A percentile compares a stretch with the other conserved stretches of the same genome.
Conservation (phyloP, 192 early-diverging fungal species). For the Dispira simplex region DNA sequence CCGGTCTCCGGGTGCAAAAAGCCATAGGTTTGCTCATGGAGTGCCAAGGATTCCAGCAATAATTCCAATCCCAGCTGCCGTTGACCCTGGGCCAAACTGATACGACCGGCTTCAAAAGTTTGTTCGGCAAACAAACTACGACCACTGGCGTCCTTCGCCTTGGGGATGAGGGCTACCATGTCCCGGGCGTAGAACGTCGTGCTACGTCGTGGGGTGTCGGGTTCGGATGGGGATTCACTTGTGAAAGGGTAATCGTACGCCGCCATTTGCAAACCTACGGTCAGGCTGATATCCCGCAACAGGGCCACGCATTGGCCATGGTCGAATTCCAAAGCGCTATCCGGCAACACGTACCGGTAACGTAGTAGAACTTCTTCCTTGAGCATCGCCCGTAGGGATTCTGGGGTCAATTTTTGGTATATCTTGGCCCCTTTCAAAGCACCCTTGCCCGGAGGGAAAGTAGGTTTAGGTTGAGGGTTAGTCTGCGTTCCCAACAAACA, state of each 20-base stretch:
- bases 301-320: not conserved
- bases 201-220: slow-evolving; percentile 14
- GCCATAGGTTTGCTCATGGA: slow-evolving; percentile 90
- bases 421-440: slow-evolving; percentile 19
- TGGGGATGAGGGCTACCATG: slow-evolving; percentile 21
- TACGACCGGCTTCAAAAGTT: slow-evolving; percentile 70
- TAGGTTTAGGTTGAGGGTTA: slow-evolving; percentile 35
- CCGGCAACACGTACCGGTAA: slow-evolving; percentile 57
- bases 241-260: slow-evolving; percentile 57
- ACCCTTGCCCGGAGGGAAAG: slow-evolving; percentile 17
- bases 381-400: slow-evolving; percentile 36
- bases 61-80: slow-evolving; percentile 67
- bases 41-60: slow-evolving; percentile 58
- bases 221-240: slow-evolving; percentile 15
- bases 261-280: slow-evolving; percentile 76
- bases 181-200: slow-evolving; percentile 17
- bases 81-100: slow-evolving; percentile 62
- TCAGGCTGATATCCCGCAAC: slow-evolving; percentile 68
- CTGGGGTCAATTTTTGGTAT: slow-evolving; percentile 47
- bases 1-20: slow-evolving; percentile 81
- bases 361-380: slow-evolving; percentile 44
- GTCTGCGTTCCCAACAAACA: slow-evolving; percentile 50
- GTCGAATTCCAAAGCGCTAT: slow-evolving; percentile 21
- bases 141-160: slow-evolving; percentile 21
- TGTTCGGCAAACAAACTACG: slow-evolving; percentile 72